Base-by-base conservation (phyloP, 1,284 basidiomycete genomes). In the Exsudoporus floridanus region DNA sequence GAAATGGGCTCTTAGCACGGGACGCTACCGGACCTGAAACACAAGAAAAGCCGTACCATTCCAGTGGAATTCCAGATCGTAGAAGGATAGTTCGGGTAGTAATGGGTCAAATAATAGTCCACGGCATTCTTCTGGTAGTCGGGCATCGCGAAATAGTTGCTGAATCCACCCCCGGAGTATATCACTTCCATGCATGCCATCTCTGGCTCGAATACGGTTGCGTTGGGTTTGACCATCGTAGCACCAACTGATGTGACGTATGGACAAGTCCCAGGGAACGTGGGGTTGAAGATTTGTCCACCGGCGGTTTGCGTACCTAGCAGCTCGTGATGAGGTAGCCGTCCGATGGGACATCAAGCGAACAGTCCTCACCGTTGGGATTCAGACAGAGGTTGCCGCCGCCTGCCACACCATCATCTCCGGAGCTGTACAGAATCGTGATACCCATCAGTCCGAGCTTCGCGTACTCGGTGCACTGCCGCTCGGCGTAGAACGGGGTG, bases 391-490 rank as follows among this genome's bases (percentile, higher is more conserved):
- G 44, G 14, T 64, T 64, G 4, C 58, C 47, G 27, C 52, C 58
- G 27, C 77, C 78, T 5, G 77, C 81, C 5, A 80, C 81, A 45
- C 80, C 80, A 42, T 73, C 50, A 51, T 78, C 79, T 12, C 79
- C 80, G 19, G 75, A 77, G 31, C 75, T 74, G 57, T 74, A 81
- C 23, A 83, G 63, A 18, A 83, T 61, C 0, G 80, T 78, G 4
- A 77, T 62, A 18, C 77, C 77, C 73, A 76, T 65, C 36, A 79
- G 49, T 13, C 76, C 77, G 14, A 78, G 74, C 59, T 78, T 72
- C 4, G 53, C 83, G 58, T 84, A 84, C 62, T 84, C 82, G 30
- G 69, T 62, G 52, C 83, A 84, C 64, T 84, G 82, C 27, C 82
- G 68, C 49, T 72, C 71, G 16, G 76, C 72, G 58, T 77, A 82